Base-by-base conservation (phyloP, 2,329 filamentous ascomycete species). In the Aaosphaeria arxii region DNA sequence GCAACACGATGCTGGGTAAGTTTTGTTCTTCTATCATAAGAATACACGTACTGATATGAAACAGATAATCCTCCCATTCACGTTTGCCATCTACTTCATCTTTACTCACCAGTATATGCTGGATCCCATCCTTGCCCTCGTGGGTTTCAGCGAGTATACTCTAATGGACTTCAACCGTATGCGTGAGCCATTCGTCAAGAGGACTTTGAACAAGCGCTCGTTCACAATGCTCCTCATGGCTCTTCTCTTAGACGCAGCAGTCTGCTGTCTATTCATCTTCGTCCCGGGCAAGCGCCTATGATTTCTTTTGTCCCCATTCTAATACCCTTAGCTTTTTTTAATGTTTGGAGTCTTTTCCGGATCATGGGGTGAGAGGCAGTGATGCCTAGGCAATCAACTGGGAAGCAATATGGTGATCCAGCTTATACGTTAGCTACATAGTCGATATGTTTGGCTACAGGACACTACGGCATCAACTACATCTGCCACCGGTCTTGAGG, bases 71-170 rank as follows among this genome's bases (percentile, higher is more conserved):
- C 76, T 99, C 1, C 94, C 95, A 0, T 97, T 97, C 73, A 91
- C 89, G 1, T 73, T 99, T 32, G 92, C 91, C 28, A 83, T 95
- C 31, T 99, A 99, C 72, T 61, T 68, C 50, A 66, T 70, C 51
- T 67, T 67, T 57, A 94, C 91, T 2, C 95, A 97, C 64, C 92
- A 97, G 70, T 99, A 97, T 74, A 91, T 90, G 55, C 83, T 99
- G 44, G 94, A 99, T 63, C 92, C 95, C 0, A 77, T 96, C 53
- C 84, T 97, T 70, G 94, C 91, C 4, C 79, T 97, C 17, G 70
- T 88, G n/a, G 91, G 92, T 33, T 87, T 86, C 70, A 96, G 91
- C 75, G 95, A 99, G 75, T 96, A 97, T 74, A 96, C 92, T 0
- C 91, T 95, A 44, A 91, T 96, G 78, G 88, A 86, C 71, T 96